Percentiles rank a stretch among this genome's conserved stretches.
phyloP scores from a whole-genome alignment of 2,329 filamentous ascomycete genomes.

The Beauveria sp. region DNA sequence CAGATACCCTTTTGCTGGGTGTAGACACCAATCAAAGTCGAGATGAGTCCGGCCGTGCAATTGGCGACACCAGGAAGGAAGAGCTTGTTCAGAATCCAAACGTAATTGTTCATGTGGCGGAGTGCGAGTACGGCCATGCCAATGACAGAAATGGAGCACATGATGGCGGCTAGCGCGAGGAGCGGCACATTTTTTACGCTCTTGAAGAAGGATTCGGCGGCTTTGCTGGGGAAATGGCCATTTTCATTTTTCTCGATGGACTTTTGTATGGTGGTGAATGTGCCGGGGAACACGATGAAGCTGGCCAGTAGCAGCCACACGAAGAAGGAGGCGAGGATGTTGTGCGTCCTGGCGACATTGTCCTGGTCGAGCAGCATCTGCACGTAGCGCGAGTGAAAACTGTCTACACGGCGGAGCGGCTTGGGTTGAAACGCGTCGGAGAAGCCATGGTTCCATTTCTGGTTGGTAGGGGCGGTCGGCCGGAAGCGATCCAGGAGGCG shows the following conservation, averaged over 20 bases:
- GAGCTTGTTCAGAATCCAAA: constrained; percentile 46
- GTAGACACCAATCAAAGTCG: constrained; percentile 42
- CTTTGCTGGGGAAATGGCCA: constrained; percentile 13
- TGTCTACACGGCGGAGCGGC: constrained; percentile 16
- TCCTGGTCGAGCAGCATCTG: constrained; percentile 41
- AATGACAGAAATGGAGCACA: constrained; percentile 27
- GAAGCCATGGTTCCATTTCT: constrained; percentile 8
- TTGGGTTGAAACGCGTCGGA: constrained; percentile 3
- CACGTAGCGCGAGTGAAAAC: constrained; percentile 31
- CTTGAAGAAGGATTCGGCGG: constrained; percentile 17
- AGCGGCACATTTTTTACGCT: constrained; percentile 29
- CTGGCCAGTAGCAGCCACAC: constrained; percentile 43
- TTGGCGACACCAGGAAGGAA: constrained; percentile 40
- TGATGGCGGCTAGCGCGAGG: constrained; percentile 35
- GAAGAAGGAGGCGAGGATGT: constrained; percentile 32
- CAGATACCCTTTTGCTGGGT: constrained; percentile 36
- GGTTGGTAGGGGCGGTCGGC: neutral
- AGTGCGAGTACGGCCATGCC: constrained; percentile 37
- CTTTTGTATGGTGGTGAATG: constrained; percentile 35
- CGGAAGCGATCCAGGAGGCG: neutral
- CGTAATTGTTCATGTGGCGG: constrained; percentile 39
- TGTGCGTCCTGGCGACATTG: constrained; percentile 37
- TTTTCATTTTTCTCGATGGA: constrained; percentile 18
- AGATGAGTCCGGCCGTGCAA: constrained; percentile 40
- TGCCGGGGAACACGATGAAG: constrained; percentile 45